phyloP scores from a whole-genome alignment of 352 stramenopile species.

The Phytopythium delawarense region DNA sequence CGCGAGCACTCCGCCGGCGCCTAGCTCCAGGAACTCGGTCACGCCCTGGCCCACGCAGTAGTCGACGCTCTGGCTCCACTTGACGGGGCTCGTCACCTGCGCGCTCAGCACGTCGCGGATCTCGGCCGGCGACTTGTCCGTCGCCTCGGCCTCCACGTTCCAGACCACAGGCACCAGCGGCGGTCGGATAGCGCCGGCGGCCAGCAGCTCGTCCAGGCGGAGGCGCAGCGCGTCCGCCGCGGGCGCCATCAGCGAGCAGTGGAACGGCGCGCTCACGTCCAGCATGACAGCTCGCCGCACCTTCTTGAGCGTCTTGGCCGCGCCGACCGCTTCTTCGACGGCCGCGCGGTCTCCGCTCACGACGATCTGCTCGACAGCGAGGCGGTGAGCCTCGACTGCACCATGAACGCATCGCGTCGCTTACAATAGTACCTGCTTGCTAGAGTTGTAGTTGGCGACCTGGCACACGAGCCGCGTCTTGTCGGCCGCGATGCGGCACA shows the following conservation, averaged over 20 bases:
- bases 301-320: slow-evolving; percentile 65
- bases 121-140: slow-evolving; percentile 30
- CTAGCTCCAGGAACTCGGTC: slow-evolving; percentile 63
- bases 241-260: slow-evolving; percentile 75
- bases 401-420: neutral
- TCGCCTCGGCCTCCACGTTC: slow-evolving; percentile 63
- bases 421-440: slow-evolving; percentile 48
- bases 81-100: slow-evolving; percentile 66
- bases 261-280: slow-evolving; percentile 83
- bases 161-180: slow-evolving; percentile 71
- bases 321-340: slow-evolving; percentile 44
- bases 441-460: slow-evolving; percentile 89
- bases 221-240: slow-evolving; percentile 42
- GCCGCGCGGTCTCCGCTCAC: slow-evolving; percentile 59
- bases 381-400: neutral
- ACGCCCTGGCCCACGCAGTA: slow-evolving; percentile 48
- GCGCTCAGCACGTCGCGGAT: slow-evolving; percentile 44
- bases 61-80: slow-evolving; percentile 81
- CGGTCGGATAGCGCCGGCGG: slow-evolving; percentile 19
- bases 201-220: slow-evolving; percentile 28
- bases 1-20: slow-evolving; percentile 62
- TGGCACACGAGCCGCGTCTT: slow-evolving; percentile 47
- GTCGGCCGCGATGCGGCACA: slow-evolving; percentile 39
- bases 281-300: slow-evolving; percentile 67
- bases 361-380: slow-evolving; percentile 28